phyloP scores from a whole-genome alignment of 805 yeast genomes.

The Schwanniomyces pseudopolymorphus region DNA sequence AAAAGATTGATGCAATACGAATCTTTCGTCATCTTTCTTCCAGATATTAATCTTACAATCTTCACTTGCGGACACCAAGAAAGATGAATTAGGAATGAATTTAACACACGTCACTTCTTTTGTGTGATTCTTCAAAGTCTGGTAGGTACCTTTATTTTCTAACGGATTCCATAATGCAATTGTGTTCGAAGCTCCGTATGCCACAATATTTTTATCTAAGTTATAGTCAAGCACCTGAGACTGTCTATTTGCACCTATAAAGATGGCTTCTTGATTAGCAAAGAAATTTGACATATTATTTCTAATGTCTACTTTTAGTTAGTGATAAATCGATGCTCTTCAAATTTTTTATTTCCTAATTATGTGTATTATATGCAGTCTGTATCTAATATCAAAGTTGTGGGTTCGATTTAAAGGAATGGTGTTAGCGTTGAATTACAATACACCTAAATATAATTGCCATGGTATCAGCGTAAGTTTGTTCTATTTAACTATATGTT shows the following conservation, averaged over 20 bases:
- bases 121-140: conserved; percentile 61
- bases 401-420: background rate
- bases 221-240: conserved; percentile 57
- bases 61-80: conserved; percentile 63
- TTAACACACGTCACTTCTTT: conserved; percentile 67
- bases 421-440: background rate
- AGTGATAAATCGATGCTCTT: background rate
- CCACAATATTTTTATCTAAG: conserved; percentile 40
- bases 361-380: background rate
- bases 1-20: conserved; percentile 29
- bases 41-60: conserved; percentile 65
- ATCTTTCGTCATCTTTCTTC: conserved; percentile 33
- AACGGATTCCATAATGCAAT: conserved; percentile 73
- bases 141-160: conserved; percentile 46
- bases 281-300: background rate
- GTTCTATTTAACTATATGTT: no score
- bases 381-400: background rate
- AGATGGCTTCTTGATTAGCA: conserved; percentile 50
- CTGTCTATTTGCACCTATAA: conserved; percentile 73
- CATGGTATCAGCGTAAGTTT: conserved; percentile 42
- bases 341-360: background rate
- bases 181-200: conserved; percentile 68
- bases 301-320: background rate
- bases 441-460: background rate
- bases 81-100: conserved; percentile 42